Evolutionary conservation across 768 basidiomycete species (phyloP).

Genomic region (Collybia sp.): DNA sequence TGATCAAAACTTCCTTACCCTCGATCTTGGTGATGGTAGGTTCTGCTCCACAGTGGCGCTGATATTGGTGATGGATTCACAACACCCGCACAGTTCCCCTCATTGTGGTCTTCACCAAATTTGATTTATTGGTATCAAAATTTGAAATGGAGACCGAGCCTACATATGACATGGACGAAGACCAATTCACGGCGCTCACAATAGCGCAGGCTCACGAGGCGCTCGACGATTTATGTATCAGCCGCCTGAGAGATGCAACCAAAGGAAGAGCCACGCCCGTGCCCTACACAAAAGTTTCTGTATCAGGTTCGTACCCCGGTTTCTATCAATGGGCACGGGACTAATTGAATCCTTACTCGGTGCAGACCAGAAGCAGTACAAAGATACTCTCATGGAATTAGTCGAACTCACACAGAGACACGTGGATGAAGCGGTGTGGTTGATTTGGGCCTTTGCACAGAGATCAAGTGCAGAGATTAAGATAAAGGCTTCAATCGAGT

Average conservation of each 20-base stretch:
- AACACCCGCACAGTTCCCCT: conserved; percentile 18
- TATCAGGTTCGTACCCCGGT: conserved; percentile 4
- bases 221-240: background rate
- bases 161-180: background rate
- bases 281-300: conserved; percentile 4
- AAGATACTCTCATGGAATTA: conserved; percentile 4
- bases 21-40: conserved; percentile 12
- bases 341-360: background rate
- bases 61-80: background rate
- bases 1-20: conserved; percentile 17
- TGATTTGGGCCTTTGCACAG: conserved; percentile 19
- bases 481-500: conserved; percentile 19
- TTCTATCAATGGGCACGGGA: background rate
- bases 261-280: background rate
- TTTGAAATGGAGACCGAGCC: conserved; percentile 1
- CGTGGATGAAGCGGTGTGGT: conserved; percentile 12
- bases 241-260: background rate
- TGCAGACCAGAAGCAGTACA: conserved; percentile 6
- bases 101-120: conserved; percentile 28
- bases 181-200: background rate
- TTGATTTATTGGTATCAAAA: conserved; percentile 16
- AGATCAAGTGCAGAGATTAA: conserved; percentile 14
- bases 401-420: conserved; percentile 9
- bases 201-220: background rate
- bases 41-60: background rate